These are phyloP conservation scores for Pterocarpus macrocarpus DNA, from an alignment of 306 rosid genomes.

Conservation along the genomic window DNA sequence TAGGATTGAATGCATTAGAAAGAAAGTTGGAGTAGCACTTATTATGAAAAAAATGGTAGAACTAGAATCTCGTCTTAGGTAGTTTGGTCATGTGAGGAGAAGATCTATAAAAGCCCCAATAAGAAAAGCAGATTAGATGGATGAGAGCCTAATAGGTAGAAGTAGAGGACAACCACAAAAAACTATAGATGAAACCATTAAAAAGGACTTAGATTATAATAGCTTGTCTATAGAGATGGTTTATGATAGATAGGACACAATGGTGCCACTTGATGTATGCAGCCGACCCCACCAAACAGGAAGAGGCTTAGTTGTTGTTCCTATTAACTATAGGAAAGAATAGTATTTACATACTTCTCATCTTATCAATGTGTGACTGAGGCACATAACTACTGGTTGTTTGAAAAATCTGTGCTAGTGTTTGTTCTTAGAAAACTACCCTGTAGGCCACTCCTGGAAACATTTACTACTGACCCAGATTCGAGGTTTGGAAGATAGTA, in stretches of 20 bases:
- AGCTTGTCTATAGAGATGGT: background rate
- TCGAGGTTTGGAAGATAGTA: background rate
- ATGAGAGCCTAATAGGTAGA: background rate
- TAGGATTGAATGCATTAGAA: too few relatives aligned
- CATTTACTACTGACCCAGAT: conserved; percentile 25
- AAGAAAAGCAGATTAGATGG: background rate
- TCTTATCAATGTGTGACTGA: conserved; percentile 16
- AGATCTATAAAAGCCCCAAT: too few relatives aligned
- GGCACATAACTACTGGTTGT: background rate
- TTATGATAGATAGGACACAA: background rate
- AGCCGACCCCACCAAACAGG: background rate
- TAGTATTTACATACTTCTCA: background rate
- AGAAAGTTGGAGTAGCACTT: too few relatives aligned
- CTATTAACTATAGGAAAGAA: background rate
- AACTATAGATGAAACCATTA: background rate
- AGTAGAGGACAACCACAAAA: background rate
- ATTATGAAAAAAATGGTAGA: too few relatives aligned
- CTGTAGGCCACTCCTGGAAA: background rate
- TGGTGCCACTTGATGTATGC: background rate
- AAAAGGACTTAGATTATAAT: background rate
- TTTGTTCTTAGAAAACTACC: conserved; percentile 23
- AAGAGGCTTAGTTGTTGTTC: background rate
- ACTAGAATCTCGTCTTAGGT: too few relatives aligned
- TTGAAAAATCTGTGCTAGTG: background rate
- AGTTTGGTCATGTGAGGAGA: too few relatives aligned